Conservation (phyloP, 2,329 filamentous ascomycete species). For the Phoma sp. region DNA sequence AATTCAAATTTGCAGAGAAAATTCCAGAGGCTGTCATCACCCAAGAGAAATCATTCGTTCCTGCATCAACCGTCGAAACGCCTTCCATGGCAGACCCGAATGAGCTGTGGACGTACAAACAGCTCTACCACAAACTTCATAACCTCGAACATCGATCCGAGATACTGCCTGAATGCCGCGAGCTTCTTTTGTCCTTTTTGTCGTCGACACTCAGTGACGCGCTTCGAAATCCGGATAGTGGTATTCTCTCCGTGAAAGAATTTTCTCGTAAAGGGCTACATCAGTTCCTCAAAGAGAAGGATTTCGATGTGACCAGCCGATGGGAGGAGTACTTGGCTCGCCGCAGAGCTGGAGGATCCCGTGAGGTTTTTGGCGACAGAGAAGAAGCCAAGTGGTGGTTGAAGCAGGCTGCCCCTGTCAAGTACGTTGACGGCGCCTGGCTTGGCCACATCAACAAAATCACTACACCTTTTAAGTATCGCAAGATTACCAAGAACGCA, state of each 20-base stretch:
- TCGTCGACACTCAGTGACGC: constrained; percentile 40
- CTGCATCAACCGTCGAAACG: not conserved
- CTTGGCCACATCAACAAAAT: constrained; percentile 55
- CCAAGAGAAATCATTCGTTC: not conserved
- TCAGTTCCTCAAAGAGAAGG: constrained; percentile 43
- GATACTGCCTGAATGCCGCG: constrained; percentile 42
- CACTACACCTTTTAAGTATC: constrained; percentile 52
- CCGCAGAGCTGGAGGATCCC: constrained; percentile 40
- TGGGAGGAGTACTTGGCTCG: constrained; percentile 48
- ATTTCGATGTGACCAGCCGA: constrained; percentile 36
- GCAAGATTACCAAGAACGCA: constrained; percentile 50
- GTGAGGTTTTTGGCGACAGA: constrained; percentile 47
- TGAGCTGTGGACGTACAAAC: constrained; percentile 33
- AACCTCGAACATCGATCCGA: constrained; percentile 49
- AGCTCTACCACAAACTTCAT: constrained; percentile 52
- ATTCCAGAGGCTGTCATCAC: not conserved
- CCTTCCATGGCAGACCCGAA: not conserved
- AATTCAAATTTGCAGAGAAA: not conserved
- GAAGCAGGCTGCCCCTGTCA: constrained; percentile 51
- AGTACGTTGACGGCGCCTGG: constrained; percentile 59
- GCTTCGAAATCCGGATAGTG: constrained; percentile 16
- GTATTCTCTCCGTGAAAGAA: constrained; percentile 41
- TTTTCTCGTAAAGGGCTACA: constrained; percentile 37
- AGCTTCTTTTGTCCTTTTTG: constrained; percentile 45
- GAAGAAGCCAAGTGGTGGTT: constrained; percentile 52